Evolutionary conservation across 805 yeast species (phyloP).

Genomic region (Metschnikowia koreensis): DNA sequence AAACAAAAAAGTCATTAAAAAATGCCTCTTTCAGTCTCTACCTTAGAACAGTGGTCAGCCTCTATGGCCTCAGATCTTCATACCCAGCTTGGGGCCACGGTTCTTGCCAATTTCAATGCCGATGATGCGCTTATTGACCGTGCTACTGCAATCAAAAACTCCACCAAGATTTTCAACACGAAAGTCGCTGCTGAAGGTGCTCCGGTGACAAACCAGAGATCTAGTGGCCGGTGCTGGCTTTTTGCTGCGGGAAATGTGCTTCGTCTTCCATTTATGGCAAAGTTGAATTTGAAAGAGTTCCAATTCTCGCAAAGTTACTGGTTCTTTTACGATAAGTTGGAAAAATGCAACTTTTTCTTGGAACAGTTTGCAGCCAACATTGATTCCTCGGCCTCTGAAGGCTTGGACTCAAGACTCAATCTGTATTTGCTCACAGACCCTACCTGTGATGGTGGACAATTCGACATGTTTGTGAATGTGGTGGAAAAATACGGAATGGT

Average conservation of each 20-base stretch:
- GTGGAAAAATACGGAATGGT: conserved; percentile 22
- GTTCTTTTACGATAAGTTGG: conserved; percentile 22
- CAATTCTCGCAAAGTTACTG: conserved; percentile 22
- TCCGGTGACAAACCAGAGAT: conserved; percentile 43
- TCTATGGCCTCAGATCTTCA: conserved; percentile 6
- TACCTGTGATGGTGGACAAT: conserved; percentile 22
- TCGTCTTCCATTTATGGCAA: conserved; percentile 19
- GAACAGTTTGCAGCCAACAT: conserved; percentile 17
- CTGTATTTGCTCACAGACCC: conserved; percentile 20
- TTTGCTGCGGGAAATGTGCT: conserved; percentile 21
- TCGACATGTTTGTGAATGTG: conserved; percentile 21
- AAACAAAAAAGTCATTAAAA: background rate
- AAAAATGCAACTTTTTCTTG: conserved; percentile 20
- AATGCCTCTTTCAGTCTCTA: conserved; percentile 6
- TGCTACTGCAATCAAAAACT: conserved; percentile 15
- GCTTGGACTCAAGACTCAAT: conserved; percentile 16
- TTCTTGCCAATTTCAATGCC: conserved; percentile 16
- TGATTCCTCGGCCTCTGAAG: conserved; percentile 13
- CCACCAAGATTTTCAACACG: conserved; percentile 40
- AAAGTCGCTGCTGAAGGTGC: conserved; percentile 50
- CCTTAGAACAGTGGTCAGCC: conserved; percentile 12
- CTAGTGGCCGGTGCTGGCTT: conserved; percentile 24
- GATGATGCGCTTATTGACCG: conserved; percentile 20
- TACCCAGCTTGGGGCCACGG: conserved; percentile 16
- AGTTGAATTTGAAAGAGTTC: conserved; percentile 19